phyloP scores from a whole-genome alignment of 2,329 filamentous ascomycete genomes.

The Sporothrix inflata region DNA sequence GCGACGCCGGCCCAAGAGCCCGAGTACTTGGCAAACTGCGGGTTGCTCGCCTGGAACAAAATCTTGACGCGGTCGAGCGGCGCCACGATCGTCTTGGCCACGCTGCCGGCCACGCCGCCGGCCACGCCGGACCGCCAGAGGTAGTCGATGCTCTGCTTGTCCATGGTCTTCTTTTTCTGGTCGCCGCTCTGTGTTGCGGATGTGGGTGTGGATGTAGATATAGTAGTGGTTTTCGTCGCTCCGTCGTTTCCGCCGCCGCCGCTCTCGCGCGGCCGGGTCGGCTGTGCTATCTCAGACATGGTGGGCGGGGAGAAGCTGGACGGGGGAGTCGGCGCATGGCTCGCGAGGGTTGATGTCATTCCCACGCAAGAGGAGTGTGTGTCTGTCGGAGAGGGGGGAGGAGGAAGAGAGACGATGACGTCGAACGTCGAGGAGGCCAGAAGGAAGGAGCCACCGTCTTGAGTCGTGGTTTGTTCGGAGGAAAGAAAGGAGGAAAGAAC shows the following conservation, averaged over 20 bases:
- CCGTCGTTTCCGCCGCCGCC: constrained; percentile 26
- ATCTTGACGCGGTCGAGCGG: constrained; percentile 98
- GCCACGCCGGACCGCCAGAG: constrained; percentile 81
- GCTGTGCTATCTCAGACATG: constrained; percentile 55
- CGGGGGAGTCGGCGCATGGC: constrained; percentile 50
- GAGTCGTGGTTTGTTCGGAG: constrained; percentile 5
- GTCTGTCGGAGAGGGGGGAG: not conserved
- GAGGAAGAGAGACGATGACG: not conserved
- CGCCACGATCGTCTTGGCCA: constrained; percentile 91
- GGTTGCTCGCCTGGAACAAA: constrained; percentile 93
- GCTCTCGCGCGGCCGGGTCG: constrained; percentile 46
- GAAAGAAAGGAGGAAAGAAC: constrained; percentile 13
- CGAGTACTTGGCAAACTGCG: constrained; percentile 90
- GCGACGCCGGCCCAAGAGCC: constrained; percentile 84
- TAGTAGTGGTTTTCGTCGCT: not conserved
- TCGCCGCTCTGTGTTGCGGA: constrained; percentile 50
- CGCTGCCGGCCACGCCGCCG: constrained; percentile 88
- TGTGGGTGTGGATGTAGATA: not conserved
- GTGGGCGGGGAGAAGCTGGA: constrained; percentile 39
- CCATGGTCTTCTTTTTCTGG: constrained; percentile 47
- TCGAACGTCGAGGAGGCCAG: not conserved
- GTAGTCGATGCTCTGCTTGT: constrained; percentile 81
- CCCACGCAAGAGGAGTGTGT: constrained; percentile 39
- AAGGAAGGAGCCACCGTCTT: constrained; percentile 13
- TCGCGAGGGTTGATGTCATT: constrained; percentile 60